phyloP scores from a whole-genome alignment of 2,329 filamentous ascomycete species.

The Aspergillus brunneoviolaceus region DNA sequence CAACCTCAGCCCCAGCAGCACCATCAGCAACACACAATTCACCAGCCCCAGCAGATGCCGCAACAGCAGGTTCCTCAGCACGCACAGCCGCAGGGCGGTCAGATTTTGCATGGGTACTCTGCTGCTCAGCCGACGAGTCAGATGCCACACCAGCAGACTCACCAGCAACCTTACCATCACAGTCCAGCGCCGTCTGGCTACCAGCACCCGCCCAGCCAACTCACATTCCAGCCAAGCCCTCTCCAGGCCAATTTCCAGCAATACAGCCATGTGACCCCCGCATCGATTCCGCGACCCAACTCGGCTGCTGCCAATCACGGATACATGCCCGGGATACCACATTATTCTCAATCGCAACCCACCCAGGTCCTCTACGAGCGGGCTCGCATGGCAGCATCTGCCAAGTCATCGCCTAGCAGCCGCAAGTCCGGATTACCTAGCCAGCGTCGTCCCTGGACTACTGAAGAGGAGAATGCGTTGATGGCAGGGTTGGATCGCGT shows the following conservation, averaged over 20 bases:
- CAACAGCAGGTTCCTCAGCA: constrained; percentile 23
- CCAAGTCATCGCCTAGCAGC: constrained; percentile 55
- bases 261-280: constrained; percentile 37
- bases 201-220: constrained; percentile 31
- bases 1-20: constrained; percentile 30
- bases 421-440: constrained; percentile 55
- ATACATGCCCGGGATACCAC: constrained; percentile 48
- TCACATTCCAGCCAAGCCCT: constrained; percentile 43
- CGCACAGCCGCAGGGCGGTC: constrained; percentile 27
- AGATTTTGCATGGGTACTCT: constrained; percentile 37
- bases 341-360: constrained; percentile 49
- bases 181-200: constrained; percentile 39
- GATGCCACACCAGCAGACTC: constrained; percentile 21
- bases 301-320: constrained; percentile 40
- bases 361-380: constrained; percentile 60
- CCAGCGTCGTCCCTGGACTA: constrained; percentile 76
- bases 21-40: constrained; percentile 22
- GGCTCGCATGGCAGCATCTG: constrained; percentile 55
- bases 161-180: constrained; percentile 34
- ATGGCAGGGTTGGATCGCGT: constrained; percentile 87
- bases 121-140: constrained; percentile 32
- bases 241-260: constrained; percentile 44
- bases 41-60: constrained; percentile 23
- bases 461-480: constrained; percentile 84
- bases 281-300: constrained; percentile 32